Evolutionary conservation across 78 protist genomes (phyloP), one percentile per base, ranked within the genome.

Genomic region (Protostelium mycophagum): DNA sequence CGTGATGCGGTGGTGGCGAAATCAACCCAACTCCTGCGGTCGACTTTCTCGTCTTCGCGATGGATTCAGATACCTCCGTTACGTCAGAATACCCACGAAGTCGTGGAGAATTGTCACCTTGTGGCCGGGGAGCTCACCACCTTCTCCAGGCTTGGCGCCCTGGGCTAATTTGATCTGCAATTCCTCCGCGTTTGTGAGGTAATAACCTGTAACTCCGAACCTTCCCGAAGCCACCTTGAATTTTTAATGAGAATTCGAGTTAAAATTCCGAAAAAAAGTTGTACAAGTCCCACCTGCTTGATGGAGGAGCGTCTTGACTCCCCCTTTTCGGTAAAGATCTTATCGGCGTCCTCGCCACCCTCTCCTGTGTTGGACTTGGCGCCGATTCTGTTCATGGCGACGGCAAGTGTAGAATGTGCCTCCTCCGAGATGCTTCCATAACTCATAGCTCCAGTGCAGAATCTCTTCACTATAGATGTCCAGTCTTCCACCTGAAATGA

Each of bases 1-100:
- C 98, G 96, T 97, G 98, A 94, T 97, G 98, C 28, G 98, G 98
- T 35, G 98, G 98, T 34, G 98, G 98, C 37, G 96, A 92, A 87
- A 97, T 96, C 63, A 97, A 95, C n/a, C 95, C 96, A 10, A 97
- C 97, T 1, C 98, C 98, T 0, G 91, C 90, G 34, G 96, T 97
- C 10, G 96, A 95, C 88, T 91, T 63, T 38, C 98, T 94, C 37
- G 89, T 36, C 84, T 37, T 5, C 16, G 97, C 98, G 87, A 97
- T 97, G 37, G 34, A 38, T 63, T 86, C 73, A 16, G 73, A 51
- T 16, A 51, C 73, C 73, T 51, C 31, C 90, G 37, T 86, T 36
- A 94, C 91, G 84, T 86, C 31, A n/a, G 34, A 31, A 51, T 37
- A 31, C 90, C 29, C 9, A 34, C 73, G 16, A 51, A 51, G 16